These are phyloP conservation scores for Pichia sp. DNA, from an alignment of 1,139 yeast genomes.

Conservation along the genomic window DNA sequence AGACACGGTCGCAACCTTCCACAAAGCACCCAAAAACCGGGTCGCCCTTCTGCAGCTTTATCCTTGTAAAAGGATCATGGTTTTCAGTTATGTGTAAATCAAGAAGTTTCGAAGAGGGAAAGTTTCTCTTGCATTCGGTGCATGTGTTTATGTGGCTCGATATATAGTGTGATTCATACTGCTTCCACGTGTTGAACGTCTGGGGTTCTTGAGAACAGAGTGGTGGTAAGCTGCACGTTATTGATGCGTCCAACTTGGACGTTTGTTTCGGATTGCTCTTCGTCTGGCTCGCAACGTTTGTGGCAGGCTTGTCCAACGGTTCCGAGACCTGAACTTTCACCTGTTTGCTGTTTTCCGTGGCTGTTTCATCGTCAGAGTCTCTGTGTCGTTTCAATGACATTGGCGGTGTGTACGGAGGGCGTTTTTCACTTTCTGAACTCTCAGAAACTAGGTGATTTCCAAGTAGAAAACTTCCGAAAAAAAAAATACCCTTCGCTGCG, in stretches of 20 bases:
- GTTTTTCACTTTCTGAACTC: neutral
- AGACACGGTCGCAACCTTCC: conserved; percentile 34
- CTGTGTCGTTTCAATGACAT: conserved; percentile 16
- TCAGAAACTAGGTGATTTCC: neutral
- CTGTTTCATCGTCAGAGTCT: conserved; percentile 8
- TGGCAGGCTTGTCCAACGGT: neutral
- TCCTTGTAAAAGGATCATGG: conserved; percentile 46
- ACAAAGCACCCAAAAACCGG: conserved; percentile 42
- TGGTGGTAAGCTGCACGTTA: conserved; percentile 24
- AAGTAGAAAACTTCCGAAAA: neutral
- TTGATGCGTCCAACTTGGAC: conserved; percentile 2
- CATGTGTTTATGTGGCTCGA: conserved; percentile 36
- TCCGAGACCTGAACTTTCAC: neutral
- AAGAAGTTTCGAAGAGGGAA: conserved; percentile 40
- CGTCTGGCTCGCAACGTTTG: neutral
- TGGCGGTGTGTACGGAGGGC: neutral
- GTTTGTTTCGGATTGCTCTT: neutral
- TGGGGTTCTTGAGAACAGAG: conserved; percentile 16
- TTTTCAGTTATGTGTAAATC: conserved; percentile 49
- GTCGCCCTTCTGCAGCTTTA: conserved; percentile 38
- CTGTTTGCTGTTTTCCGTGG: neutral
- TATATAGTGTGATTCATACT: conserved; percentile 37
- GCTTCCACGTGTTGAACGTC: conserved; percentile 24
- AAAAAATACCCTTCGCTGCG: neutral
- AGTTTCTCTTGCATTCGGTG: conserved; percentile 38